Base-by-base conservation (phyloP, 345 rosid genomes). In the Sapria himalayana region DNA sequence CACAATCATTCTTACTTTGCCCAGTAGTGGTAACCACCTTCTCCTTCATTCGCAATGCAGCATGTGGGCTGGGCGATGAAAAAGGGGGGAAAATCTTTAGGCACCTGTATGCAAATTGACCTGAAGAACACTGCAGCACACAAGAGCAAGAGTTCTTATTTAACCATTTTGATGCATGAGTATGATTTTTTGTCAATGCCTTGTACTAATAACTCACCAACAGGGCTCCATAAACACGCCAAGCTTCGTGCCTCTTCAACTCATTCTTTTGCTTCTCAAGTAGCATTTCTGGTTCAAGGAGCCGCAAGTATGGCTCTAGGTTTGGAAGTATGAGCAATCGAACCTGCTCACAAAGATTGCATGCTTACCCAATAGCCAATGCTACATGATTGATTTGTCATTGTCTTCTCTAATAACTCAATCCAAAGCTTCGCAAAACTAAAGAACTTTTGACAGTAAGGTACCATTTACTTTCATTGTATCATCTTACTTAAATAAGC, bases 161-260 rank as follows among this genome's bases (percentile, higher is more conserved):
- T 45, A 43, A 21, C 19, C 18, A 25, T 19, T 9, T 20, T n/a
- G n/a, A n/a, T n/a, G n/a, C n/a, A n/a, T n/a, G n/a, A n/a, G n/a
- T n/a, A n/a, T n/a, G n/a, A n/a, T n/a, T n/a, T n/a, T n/a, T n/a
- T n/a, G n/a, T n/a, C n/a, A n/a, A 48, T 49, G 39, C 39, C 33
- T 25, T 32, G 14, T 38, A 40, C 48, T 29, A 36, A 35, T 12
- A 16, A 63, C 76, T 69, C 51, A 82, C 94, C 76, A 76, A 47
- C 55, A 82, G 54, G 22, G 91, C 93, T 50, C 84, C 86, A 62
- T 79, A 82, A 36, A 89, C 81, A 35, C 65, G 92, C 93, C 95
- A 79, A 41, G 93, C 95, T 64, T 89, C 95, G 44, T 69, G 67
- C 64, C 79, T 74, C 73, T 89, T 82, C 57, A 73, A 54, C 66